A percentile compares a stretch with the other conserved stretches of the same genome.
These are phyloP conservation scores for Acaromyces ingoldii DNA, from an alignment of 1,284 basidiomycete species.

Conservation along the genomic window DNA sequence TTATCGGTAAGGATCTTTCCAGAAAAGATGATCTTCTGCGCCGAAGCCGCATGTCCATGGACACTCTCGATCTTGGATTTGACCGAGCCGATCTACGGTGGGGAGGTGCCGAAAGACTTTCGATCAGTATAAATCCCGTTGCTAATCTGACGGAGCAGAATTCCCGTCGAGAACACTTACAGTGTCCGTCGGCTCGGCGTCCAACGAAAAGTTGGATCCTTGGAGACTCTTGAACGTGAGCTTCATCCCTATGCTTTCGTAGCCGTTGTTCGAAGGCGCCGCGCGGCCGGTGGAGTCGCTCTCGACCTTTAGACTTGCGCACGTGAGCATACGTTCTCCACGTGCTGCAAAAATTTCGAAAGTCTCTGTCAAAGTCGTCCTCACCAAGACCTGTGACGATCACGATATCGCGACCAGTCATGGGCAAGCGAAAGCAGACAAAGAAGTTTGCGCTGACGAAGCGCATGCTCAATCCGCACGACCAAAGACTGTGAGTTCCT, in stretches of 20 bases:
- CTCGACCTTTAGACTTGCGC: too few relatives aligned
- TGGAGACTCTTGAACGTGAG: conserved; percentile 47
- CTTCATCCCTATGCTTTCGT: too few relatives aligned
- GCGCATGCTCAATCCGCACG: conserved; percentile 88
- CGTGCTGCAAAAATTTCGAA: too few relatives aligned
- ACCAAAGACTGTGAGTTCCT: conserved; percentile 74
- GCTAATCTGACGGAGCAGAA: neutral
- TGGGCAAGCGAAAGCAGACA: conserved; percentile 89
- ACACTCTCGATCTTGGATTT: conserved; percentile 77
- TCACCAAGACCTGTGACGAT: too few relatives aligned
- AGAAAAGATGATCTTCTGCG: conserved; percentile 93
- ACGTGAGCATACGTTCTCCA: too few relatives aligned
- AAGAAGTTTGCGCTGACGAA: conserved; percentile 93
- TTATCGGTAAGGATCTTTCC: conserved; percentile 88
- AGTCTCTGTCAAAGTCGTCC: too few relatives aligned
- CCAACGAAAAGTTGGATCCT: conserved; percentile 48
- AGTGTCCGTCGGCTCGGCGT: conserved; percentile 44
- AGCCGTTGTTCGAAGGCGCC: too few relatives aligned
- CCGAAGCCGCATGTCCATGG: conserved; percentile 68
- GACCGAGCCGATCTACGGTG: conserved; percentile 63
- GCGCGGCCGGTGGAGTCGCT: too few relatives aligned
- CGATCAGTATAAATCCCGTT: neutral
- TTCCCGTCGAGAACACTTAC: conserved; percentile 6
- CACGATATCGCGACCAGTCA: too few relatives aligned
- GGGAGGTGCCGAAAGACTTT: neutral